Percentiles rank a stretch among this genome's conserved stretches.
These are phyloP conservation scores for Sporothrix protearum DNA, from an alignment of 2,329 filamentous ascomycete species.

Conservation along the genomic window DNA sequence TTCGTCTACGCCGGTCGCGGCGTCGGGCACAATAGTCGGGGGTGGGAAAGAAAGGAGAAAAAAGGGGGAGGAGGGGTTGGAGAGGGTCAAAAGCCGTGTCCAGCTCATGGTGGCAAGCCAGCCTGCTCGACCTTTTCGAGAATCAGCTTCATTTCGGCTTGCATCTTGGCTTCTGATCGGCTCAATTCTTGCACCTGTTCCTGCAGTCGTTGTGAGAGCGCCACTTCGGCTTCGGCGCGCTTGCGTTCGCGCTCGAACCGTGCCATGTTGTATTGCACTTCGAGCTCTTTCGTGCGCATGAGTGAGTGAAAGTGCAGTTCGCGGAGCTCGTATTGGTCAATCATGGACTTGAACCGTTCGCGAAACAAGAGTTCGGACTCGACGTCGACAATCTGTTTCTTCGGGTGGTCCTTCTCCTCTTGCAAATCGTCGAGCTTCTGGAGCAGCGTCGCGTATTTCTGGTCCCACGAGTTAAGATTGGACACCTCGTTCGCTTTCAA, in stretches of 20 bases:
- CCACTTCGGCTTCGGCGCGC: slow-evolving; percentile 74
- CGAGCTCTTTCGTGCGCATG: slow-evolving; percentile 89
- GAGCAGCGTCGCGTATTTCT: slow-evolving; percentile 75
- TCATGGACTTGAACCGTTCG: slow-evolving; percentile 85
- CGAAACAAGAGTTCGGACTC: slow-evolving; percentile 90
- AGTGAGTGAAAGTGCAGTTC: slow-evolving; percentile 91
- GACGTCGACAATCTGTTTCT: slow-evolving; percentile 76
- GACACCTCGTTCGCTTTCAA: slow-evolving; percentile 81
- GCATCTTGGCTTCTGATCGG: slow-evolving; percentile 88
- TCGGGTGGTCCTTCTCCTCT: slow-evolving; percentile 77
- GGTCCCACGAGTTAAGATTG: slow-evolving; percentile 78
- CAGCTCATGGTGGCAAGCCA: slow-evolving; percentile 38
- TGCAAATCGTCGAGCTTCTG: slow-evolving; percentile 85
- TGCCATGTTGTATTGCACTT: slow-evolving; percentile 87
- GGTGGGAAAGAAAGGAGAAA: neutral
- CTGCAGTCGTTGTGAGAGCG: slow-evolving; percentile 79
- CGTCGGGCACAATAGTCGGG: neutral
- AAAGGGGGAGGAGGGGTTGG: neutral
- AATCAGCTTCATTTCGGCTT: slow-evolving; percentile 95
- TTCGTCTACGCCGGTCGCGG: neutral
- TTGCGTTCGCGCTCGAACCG: slow-evolving; percentile 89
- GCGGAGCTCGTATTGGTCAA: slow-evolving; percentile 93
- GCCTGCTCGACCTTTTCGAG: slow-evolving; percentile 99
- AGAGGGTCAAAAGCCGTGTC: neutral
- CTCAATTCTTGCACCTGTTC: slow-evolving; percentile 91